Base-by-base conservation (phyloP, 1,139 yeast species). In the Suhomyces bolitotheri region DNA sequence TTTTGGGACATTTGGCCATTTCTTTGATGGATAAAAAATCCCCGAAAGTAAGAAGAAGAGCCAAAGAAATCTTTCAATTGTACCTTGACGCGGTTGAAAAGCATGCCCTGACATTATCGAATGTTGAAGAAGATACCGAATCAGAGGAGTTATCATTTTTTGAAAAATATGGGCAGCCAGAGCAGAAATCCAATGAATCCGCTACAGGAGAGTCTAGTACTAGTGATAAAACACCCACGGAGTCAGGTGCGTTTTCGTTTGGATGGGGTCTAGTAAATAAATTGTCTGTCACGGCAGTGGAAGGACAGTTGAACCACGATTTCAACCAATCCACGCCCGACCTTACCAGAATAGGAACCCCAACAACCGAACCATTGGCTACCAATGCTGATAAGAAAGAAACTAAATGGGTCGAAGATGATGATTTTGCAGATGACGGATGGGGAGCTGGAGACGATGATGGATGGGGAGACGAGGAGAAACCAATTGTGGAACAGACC, bases 1-100 rank as follows among this genome's bases (percentile, higher is more conserved):
- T 90, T n/a, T 61, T 92, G 41, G 94, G 96, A 0, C 88, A 89
- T 5, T 73, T 92, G 41, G 90, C 96, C 0, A 87, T 94, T 1
- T 78, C 92, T 0, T 66, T 92, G 40, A 73, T 92, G 59, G 98
- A 92, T 55, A 73, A 69, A 38, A 82, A 82, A 38, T 71, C 78
- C 1, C 44, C 45, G n/a, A 73, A 76, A 36, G 92, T 90, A 1
- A 69, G 97, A 38, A 58, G 59, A 1, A 87, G 83, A 50, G 95
- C 97, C 0, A 78, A 77, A 45, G 61, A 70, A 33, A 71, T 88
- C 0, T 81, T 89, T 51, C 78, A 80, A 24, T 45, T 74, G 22
- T 86, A 83, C 51, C 71, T 88, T 55, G 66, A 68, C 12, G 77
- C 80, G 39, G 82, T 88, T 25, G 82, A 80, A 44, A 59, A 60